A percentile compares a stretch with the other conserved stretches of the same genome.
Conservation (phyloP, 169 alveolate genomes). For the Plasmodium vivax region DNA sequence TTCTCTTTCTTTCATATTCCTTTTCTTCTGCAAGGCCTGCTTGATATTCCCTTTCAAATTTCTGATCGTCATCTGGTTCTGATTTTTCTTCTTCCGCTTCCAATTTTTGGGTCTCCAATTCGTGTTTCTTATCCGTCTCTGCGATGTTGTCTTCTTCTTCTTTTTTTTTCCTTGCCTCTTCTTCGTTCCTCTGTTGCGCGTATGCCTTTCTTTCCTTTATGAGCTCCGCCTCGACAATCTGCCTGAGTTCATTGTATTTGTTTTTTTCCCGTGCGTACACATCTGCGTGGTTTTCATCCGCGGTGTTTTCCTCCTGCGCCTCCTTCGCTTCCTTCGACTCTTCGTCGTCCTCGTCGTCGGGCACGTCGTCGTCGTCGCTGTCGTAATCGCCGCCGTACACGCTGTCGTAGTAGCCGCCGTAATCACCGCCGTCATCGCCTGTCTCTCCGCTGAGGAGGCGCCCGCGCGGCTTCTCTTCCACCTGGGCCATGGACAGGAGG, state of each 20-base stretch:
- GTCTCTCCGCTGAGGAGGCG: background rate
- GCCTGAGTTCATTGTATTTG: background rate
- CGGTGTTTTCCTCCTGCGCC: background rate
- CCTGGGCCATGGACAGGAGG: background rate
- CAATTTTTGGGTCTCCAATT: slow-evolving; percentile 20
- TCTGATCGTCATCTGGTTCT: slow-evolving; percentile 25
- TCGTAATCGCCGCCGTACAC: background rate
- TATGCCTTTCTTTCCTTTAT: background rate
- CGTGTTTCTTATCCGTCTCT: slow-evolving; percentile 10
- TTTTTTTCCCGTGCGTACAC: slow-evolving; percentile 1
- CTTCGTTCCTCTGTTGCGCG: background rate
- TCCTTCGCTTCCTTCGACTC: background rate
- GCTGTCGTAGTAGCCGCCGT: background rate
- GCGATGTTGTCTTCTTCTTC: slow-evolving; percentile 27
- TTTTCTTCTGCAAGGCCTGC: background rate
- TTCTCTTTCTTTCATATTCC: background rate
- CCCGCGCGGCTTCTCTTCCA: background rate
- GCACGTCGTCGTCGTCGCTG: background rate
- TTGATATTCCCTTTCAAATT: slow-evolving; percentile 20
- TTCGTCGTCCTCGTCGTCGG: background rate
- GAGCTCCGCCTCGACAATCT: slow-evolving; percentile 1
- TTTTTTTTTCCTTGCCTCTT: background rate
- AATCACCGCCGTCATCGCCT: too few species aligned
- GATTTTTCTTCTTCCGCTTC: slow-evolving; percentile 24
- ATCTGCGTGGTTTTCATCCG: slow-evolving; percentile 3